Evolutionary conservation across 805 yeast species (phyloP), one percentile per base, ranked within the genome.

Genomic region (Starmerella vitae): DNA sequence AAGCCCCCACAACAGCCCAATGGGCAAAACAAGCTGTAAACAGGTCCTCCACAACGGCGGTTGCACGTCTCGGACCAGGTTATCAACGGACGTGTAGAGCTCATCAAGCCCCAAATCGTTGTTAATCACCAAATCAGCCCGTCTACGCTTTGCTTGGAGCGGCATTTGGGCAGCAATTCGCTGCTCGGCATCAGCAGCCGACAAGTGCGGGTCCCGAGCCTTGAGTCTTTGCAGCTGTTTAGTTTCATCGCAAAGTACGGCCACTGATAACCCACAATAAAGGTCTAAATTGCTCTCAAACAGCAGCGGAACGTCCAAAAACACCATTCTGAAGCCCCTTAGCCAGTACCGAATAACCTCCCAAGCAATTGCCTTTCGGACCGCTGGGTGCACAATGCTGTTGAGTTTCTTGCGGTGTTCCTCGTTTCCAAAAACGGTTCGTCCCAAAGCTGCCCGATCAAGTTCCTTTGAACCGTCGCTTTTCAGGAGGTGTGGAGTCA

Each of bases 281-380:
- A 55, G 50, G 53, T 83, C 75, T 48, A 88, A 63, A 1, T 74
- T 72, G 26, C 84, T 69, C 57, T 91, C 98, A 58, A 82, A 91
- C 15, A 91, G 62, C 28, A 91, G 62, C 1, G 99, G 99, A 2
- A 93, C 88, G 53, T 91, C 99, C 35, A 91, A 59, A 0, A 91
- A 61, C 3, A 84, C 85, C 53, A 84, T 50, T 12, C 65, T 57
- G 32, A 72, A 54, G 12, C 83, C 73, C 19, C 43, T 18, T 12
- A 83, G 22, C 67, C 85, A 91, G 14, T 72, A 71, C 37, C 48
- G 42, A 2, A 78, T 27, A 1, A 83, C 61, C 48, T 70, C 71
- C 59, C 67, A 61, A 7, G 71, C 56, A 53, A 88, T 83, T 33
- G 72, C 79, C 46, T 68, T 62, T 33, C 78, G 68, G 2, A 91